Evolutionary conservation across 352 stramenopile species (phyloP), one percentile per base, ranked within the genome.

Genomic region (Phytophthora citrophthora): DNA sequence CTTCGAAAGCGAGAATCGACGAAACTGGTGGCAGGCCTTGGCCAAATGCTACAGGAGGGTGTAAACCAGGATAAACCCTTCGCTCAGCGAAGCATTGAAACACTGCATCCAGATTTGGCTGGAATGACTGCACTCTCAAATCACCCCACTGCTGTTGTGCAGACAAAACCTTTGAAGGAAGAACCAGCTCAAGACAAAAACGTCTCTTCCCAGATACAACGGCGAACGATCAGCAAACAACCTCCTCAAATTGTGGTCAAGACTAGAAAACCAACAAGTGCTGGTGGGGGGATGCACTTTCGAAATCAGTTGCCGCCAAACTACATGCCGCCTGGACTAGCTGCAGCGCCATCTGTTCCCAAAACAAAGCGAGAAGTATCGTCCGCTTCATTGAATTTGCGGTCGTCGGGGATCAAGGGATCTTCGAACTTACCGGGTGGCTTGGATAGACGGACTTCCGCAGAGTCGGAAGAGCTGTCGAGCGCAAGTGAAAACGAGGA

Each of bases 251-350:
- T 70, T 23, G 41, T 78, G 15, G 75, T 76, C 27, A 82, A 76
- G 45, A 76, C 47, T 13, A 75, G 60, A 50, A 83, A 77, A 18
- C 29, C 61, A 9, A 50, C 52, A 3, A 24, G 26, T 7, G 55
- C 23, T 7, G 47, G 52, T 46, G 56, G 52, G 4, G 77, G 82
- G 5, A 91, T 93, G 84, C 84, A 90, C 40, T 93, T 88, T 49
- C 80, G 84, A 36, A 93, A 93, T 40, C 76, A 84, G 8, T 54
- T 93, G 15, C 84, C 84, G 10, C 24, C 78, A 3, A 90, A 90
- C 46, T 93, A 89, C 61, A 77, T 79, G 1, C 78, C 74, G 16
- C 53, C 59, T 27, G 34, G 60, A 10, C 36, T 57, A 36, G 18
- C 56, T 16, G 34, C 45, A 56, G 48, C 54, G 10, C 51, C 47